A percentile compares a stretch with the other conserved stretches of the same genome.
phyloP scores from a whole-genome alignment of 2,329 filamentous ascomycete species.

The Teratosphaeria epicoccoides region DNA sequence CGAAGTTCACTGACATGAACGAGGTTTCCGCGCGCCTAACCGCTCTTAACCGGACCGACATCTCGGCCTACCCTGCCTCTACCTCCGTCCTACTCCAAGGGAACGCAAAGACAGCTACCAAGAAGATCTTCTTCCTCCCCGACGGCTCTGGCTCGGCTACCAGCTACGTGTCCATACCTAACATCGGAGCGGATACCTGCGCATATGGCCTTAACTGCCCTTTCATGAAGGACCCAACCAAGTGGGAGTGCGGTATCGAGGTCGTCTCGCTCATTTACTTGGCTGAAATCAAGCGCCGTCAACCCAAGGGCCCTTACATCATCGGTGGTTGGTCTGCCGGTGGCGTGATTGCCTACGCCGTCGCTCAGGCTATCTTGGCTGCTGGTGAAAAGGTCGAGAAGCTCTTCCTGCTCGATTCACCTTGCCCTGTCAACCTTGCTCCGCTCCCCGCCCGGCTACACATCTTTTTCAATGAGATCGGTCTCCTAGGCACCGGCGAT shows the following conservation, averaged over 20 bases:
- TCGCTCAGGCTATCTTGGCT: constrained; percentile 38
- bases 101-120: constrained; percentile 45
- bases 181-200: constrained; percentile 40
- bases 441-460: constrained; percentile 48
- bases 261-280: constrained; percentile 56
- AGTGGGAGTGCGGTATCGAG: constrained; percentile 55
- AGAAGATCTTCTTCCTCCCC: constrained; percentile 44
- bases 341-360: constrained; percentile 45
- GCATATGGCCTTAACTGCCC: constrained; percentile 55
- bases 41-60: constrained; percentile 28
- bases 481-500: constrained; percentile 55
- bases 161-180: constrained; percentile 54
- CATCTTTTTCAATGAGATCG: constrained; percentile 62
- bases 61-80: constrained; percentile 37
- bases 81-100: constrained; percentile 49
- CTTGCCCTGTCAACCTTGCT: constrained; percentile 41
- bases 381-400: constrained; percentile 39
- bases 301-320: constrained; percentile 51
- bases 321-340: constrained; percentile 47
- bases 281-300: constrained; percentile 58
- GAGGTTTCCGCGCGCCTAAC: constrained; percentile 39
- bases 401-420: constrained; percentile 44
- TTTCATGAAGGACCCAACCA: constrained; percentile 58
- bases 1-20: constrained; percentile 30
- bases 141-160: constrained; percentile 51